These are phyloP conservation scores for Aegle marmelos DNA, from an alignment of 345 rosid species.

Conservation along the genomic window DNA sequence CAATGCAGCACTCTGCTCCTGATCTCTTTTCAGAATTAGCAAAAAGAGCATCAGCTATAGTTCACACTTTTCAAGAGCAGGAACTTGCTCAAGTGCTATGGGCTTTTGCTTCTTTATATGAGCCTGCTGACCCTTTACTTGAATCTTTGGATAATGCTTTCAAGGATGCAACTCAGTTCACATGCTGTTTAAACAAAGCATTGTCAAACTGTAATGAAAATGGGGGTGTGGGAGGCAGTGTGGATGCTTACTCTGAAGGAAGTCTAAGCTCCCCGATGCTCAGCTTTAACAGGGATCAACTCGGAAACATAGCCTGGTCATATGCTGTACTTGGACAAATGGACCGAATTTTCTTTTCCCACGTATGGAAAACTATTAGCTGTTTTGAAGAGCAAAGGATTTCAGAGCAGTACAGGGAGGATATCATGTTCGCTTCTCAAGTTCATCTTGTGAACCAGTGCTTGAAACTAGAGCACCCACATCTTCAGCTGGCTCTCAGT, in stretches of 20 bases:
- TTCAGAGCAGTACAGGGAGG: slow-evolving; percentile 86
- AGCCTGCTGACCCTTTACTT: slow-evolving; percentile 65
- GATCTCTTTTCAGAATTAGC: slow-evolving; percentile 66
- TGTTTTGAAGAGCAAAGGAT: slow-evolving; percentile 69
- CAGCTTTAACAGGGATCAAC: slow-evolving; percentile 72
- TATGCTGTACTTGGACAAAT: slow-evolving; percentile 82
- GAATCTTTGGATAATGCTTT: slow-evolving; percentile 66
- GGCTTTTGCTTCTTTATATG: slow-evolving; percentile 86
- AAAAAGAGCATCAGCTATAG: slow-evolving; percentile 52
- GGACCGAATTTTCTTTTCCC: slow-evolving; percentile 63
- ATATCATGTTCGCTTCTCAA: slow-evolving; percentile 88
- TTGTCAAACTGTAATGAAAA: slow-evolving; percentile 10
- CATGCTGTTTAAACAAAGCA: slow-evolving; percentile 38
- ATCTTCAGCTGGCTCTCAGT: slow-evolving; percentile 57
- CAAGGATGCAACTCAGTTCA: slow-evolving; percentile 42
- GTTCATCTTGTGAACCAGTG: slow-evolving; percentile 81
- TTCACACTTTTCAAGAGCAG: slow-evolving; percentile 60
- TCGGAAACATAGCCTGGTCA: slow-evolving; percentile 95
- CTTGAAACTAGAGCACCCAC: slow-evolving; percentile 78
- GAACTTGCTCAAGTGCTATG: slow-evolving; percentile 89
- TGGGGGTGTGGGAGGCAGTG: slow-evolving; percentile 13
- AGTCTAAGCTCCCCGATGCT: slow-evolving; percentile 42
- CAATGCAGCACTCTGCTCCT: slow-evolving; percentile 79
- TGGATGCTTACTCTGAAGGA: slow-evolving; percentile 26
- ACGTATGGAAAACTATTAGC: slow-evolving; percentile 57